These are phyloP conservation scores for Dendryphion nanum DNA, from an alignment of 2,329 filamentous ascomycete genomes.

Conservation along the genomic window DNA sequence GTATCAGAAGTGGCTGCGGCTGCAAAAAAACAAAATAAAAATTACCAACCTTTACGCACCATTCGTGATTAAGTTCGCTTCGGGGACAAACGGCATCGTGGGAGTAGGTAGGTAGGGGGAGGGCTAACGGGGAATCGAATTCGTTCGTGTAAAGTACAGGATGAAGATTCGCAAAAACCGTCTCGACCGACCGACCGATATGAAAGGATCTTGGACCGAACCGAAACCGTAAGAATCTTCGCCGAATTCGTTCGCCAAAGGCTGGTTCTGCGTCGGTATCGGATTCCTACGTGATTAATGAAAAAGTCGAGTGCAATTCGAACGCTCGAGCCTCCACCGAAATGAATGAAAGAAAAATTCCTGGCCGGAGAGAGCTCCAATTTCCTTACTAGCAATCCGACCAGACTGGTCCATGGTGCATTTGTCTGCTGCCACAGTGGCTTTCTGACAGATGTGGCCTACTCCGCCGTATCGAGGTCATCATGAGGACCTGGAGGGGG, in stretches of 20 bases:
- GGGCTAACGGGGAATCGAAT: conserved; percentile 6
- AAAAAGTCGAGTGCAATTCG: background rate
- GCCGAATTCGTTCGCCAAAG: conserved; percentile 36
- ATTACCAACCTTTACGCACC: background rate
- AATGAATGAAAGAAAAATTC: conserved; percentile 21
- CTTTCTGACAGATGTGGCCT: conserved; percentile 11
- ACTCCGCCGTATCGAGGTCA: conserved; percentile 93
- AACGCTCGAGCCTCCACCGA: conserved; percentile 18
- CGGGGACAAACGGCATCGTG: background rate
- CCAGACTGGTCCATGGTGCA: background rate
- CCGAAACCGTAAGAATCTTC: conserved; percentile 32
- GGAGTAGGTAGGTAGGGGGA: background rate
- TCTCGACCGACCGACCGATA: conserved; percentile 35
- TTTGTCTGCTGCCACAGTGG: background rate
- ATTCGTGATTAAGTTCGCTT: background rate
- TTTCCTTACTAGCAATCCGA: conserved; percentile 1
- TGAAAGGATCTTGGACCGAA: conserved; percentile 27
- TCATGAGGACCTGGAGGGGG: conserved; percentile 77
- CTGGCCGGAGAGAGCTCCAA: conserved; percentile 13
- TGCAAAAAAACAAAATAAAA: too few relatives aligned
- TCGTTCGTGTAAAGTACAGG: conserved; percentile 40
- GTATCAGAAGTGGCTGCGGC: too few relatives aligned
- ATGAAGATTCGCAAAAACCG: conserved; percentile 27
- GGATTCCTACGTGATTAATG: conserved; percentile 37
- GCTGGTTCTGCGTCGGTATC: conserved; percentile 29